Evolutionary conservation across 176 grass and related monocot species (phyloP).

Genomic region (Juncus inflexus): DNA sequence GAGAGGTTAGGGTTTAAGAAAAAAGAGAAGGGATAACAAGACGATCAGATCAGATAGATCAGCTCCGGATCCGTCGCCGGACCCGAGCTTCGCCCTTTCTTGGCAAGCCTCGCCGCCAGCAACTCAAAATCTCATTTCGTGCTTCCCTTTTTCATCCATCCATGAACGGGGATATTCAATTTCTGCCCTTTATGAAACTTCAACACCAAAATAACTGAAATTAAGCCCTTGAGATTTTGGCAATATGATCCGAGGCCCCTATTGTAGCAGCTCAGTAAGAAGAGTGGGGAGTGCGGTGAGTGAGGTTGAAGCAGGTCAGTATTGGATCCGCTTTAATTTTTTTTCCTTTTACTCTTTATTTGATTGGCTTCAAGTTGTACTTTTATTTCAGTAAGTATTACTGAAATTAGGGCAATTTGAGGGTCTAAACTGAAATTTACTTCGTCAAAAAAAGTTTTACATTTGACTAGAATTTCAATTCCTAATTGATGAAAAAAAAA

Average conservation of each 20-base stretch:
- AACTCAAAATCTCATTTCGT: no score
- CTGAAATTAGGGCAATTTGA: background rate
- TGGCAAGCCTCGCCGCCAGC: no score
- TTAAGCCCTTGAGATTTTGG: background rate
- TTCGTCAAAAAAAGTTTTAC: background rate
- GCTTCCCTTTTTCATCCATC: no score
- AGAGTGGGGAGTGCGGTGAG: constrained; percentile 56
- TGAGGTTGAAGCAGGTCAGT: constrained; percentile 55
- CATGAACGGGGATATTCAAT: no score
- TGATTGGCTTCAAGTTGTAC: constrained; percentile 14
- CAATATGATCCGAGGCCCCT: constrained; percentile 18
- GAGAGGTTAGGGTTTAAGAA: no score
- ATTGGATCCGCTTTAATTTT: constrained; percentile 34
- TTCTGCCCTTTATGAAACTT: no score
- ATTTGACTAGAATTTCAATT: background rate
- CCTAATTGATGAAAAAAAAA: constrained; percentile 4
- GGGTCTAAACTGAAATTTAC: background rate
- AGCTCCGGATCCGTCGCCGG: no score
- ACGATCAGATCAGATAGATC: no score
- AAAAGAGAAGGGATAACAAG: no score
- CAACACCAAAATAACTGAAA: no score
- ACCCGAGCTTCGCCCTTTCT: no score
- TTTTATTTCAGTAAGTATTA: background rate
- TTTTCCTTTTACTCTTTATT: background rate
- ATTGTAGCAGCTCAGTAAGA: constrained; percentile 18